Base-by-base conservation (phyloP, 352 stramenopile genomes). In the Globisporangium carolinianum region DNA sequence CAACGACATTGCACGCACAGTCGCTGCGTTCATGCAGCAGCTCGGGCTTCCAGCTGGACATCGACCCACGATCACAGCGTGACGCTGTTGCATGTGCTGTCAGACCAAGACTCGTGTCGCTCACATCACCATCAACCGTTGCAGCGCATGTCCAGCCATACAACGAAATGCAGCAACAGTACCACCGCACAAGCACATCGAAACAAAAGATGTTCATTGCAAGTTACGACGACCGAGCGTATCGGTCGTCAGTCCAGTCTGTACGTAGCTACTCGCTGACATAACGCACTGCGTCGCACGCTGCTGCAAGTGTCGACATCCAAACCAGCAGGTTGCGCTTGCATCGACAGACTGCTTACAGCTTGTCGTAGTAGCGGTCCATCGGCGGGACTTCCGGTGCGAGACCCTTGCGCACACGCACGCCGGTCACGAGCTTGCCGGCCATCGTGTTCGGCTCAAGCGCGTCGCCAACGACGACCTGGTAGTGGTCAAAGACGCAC, bases 401-500 rank as follows among this genome's bases (percentile, higher is more conserved):
- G 53, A 99, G 89, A 82, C 97, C 97, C 95, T 99, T 99, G 72
- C 97, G 94, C 66, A 97, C 84, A 83, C 97, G 91, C 51, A 99
- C 97, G 63, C 71, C 79, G 60, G 90, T 73, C 51, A 98, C 86
- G 61, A 98, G 84, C 69, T 99, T 97, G 65, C 96, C 89, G 51
- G 91, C 73, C 95, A 99, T 99, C 67, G 87, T 96, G 65, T 76
- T 88, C 12, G 75, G 54, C 53, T 97, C 89, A 18, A 95, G 88
- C 48, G 97, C 88, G 72, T 98, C 87, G 76, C 96, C 96, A 58
- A 62, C 66, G 62, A 99, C 94, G 56, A 88, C 75, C 76, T 99
- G 92, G 95, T 97, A 99, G 85, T 99, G 97, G 86, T 99, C 93
- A 75, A 99, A 99, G 55, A 97, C 91, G 69, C 94, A 98, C 79